Percentiles rank a stretch among this genome's conserved stretches.
phyloP scores from a whole-genome alignment of 352 stramenopile genomes.

The Phytophthora parvispora region DNA sequence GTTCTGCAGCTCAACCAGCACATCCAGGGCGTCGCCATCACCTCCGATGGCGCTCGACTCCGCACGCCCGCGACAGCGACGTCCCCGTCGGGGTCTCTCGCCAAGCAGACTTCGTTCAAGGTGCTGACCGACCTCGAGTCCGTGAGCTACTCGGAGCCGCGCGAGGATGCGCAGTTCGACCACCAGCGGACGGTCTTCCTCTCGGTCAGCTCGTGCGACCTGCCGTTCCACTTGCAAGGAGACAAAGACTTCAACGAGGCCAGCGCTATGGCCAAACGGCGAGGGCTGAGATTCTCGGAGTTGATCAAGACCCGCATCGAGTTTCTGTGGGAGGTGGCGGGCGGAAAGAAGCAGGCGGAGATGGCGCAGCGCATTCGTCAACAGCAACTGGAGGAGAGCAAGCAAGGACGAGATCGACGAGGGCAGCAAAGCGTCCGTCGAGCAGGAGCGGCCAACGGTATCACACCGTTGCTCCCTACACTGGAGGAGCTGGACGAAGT shows the following conservation, averaged over 20 bases:
- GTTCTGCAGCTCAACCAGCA: constrained; percentile 79
- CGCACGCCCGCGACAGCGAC: not conserved
- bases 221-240: constrained; percentile 85
- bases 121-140: constrained; percentile 73
- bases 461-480: constrained; percentile 15
- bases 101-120: constrained; percentile 71
- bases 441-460: not conserved
- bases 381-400: constrained; percentile 20
- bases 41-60: constrained; percentile 21
- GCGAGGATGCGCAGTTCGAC: constrained; percentile 74
- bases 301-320: constrained; percentile 52
- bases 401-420: constrained; percentile 9
- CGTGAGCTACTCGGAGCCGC: constrained; percentile 49
- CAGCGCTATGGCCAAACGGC: constrained; percentile 59
- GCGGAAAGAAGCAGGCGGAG: constrained; percentile 46
- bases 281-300: constrained; percentile 61
- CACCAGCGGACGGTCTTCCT: constrained; percentile 61
- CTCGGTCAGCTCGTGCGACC: constrained; percentile 22
- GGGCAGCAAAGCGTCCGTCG: constrained; percentile 31
- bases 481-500: constrained; percentile 53
- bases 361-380: constrained; percentile 30
- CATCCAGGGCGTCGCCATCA: constrained; percentile 53
- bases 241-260: constrained; percentile 76
- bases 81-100: constrained; percentile 27
- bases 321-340: constrained; percentile 77